A percentile compares a stretch with the other conserved stretches of the same genome.
These are phyloP conservation scores for Oropetium thomaeum DNA, from an alignment of 176 grass and related monocot species.

Conservation along the genomic window DNA sequence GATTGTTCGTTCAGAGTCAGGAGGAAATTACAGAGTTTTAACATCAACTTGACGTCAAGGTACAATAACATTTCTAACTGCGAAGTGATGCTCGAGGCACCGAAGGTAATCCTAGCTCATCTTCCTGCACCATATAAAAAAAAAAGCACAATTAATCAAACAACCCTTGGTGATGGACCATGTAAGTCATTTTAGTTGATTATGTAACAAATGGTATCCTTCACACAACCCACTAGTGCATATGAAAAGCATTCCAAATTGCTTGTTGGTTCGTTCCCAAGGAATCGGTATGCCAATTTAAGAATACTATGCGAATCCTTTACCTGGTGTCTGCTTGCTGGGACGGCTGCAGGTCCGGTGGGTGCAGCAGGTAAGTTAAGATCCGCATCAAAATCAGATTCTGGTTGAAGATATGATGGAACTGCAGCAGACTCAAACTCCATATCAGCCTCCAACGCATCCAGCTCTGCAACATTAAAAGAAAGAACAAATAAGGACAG, in stretches of 20 bases:
- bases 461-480: slow-evolving; percentile 56
- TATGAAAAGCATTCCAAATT: background rate
- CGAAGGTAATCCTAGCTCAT: slow-evolving; percentile 71
- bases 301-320: background rate
- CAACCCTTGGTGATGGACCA: background rate
- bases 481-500: background rate
- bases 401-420: slow-evolving; percentile 89
- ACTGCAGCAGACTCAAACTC: slow-evolving; percentile 70
- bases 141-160: too few relatives aligned
- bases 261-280: background rate
- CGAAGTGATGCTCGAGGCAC: slow-evolving; percentile 76
- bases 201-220: background rate
- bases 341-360: slow-evolving; percentile 44
- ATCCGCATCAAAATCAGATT: slow-evolving; percentile 64
- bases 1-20: slow-evolving; percentile 19
- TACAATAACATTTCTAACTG: slow-evolving; percentile 38
- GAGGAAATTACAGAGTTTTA: slow-evolving; percentile 16
- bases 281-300: background rate
- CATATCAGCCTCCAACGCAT: slow-evolving; percentile 96
- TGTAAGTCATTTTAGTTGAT: background rate
- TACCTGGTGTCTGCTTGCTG: slow-evolving; percentile 48
- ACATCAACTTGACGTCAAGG: slow-evolving; percentile 11
- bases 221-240: background rate
- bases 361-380: slow-evolving; percentile 74
- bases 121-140: slow-evolving; percentile 54